phyloP scores from a whole-genome alignment of 202 grass and related monocot genomes.

The Carex arenaria region DNA sequence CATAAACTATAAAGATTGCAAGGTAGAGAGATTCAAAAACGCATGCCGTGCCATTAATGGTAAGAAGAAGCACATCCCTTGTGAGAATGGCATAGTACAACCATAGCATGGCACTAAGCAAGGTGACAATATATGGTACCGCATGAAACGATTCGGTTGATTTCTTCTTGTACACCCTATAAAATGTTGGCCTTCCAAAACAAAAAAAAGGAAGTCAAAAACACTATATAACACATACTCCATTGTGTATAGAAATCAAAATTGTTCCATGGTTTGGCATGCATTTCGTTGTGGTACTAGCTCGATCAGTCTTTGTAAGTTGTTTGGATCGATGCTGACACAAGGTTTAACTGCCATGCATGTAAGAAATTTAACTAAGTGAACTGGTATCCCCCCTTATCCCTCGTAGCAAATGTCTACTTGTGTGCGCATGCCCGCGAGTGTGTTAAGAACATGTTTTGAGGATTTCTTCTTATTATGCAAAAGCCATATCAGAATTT shows the following conservation, averaged over 20 bases:
- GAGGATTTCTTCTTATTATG: background rate
- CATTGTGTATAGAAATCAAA: background rate
- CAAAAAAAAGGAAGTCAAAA: background rate
- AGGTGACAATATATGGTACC: slow-evolving; percentile 60
- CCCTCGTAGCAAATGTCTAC: background rate
- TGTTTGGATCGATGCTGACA: background rate
- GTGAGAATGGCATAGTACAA: slow-evolving; percentile 68
- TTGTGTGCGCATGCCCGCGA: background rate
- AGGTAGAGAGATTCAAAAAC: slow-evolving; percentile 62
- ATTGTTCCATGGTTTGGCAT: background rate
- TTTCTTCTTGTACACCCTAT: slow-evolving; percentile 76
- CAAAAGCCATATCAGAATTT: background rate
- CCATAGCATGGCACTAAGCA: slow-evolving; percentile 94
- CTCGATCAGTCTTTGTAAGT: background rate
- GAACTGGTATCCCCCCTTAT: background rate
- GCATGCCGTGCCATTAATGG: slow-evolving; percentile 56
- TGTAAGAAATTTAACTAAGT: background rate
- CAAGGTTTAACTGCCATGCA: background rate
- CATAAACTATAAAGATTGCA: slow-evolving; percentile 57
- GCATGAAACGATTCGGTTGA: slow-evolving; percentile 83
- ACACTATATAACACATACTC: background rate
- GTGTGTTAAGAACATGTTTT: background rate
- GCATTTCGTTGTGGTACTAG: background rate
- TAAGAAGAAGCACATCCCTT: slow-evolving; percentile 56
- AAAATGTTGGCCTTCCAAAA: slow-evolving; percentile 63